These are phyloP conservation scores for Spinacia oleracea DNA, from an alignment of 179 eudicot genomes.

Conservation along the genomic window DNA sequence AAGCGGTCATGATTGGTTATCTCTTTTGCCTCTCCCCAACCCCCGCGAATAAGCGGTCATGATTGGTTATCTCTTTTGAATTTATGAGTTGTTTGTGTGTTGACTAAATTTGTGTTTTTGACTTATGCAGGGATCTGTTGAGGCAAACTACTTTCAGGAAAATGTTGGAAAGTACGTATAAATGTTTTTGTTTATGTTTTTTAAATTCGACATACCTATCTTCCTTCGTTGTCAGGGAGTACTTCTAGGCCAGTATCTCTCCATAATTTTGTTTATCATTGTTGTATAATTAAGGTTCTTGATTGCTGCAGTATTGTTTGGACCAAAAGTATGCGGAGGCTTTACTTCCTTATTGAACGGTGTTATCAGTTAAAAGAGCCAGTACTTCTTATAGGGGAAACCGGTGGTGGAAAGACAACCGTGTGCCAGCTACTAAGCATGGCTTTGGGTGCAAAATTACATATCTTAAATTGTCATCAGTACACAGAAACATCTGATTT, in stretches of 20 bases:
- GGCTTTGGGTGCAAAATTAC: conserved; percentile 58
- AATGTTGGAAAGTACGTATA: conserved; percentile 32
- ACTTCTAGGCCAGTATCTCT: background rate
- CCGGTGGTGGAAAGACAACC: conserved; percentile 98
- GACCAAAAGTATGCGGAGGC: conserved; percentile 87
- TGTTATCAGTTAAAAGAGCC: conserved; percentile 91
- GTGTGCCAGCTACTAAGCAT: conserved; percentile 85
- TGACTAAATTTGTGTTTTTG: conserved; percentile 14
- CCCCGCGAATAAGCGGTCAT: background rate
- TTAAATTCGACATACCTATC: background rate
- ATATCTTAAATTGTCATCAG: conserved; percentile 91
- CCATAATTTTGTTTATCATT: background rate
- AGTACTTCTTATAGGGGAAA: conserved; percentile 96
- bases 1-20: background rate
- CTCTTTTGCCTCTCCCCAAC: background rate
- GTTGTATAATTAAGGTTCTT: conserved; percentile 16
- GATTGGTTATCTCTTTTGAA: background rate
- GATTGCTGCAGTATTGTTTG: conserved; percentile 61
- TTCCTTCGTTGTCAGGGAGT: background rate
- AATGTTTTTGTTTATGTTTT: background rate
- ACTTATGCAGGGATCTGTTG: conserved; percentile 27
- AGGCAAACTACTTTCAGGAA: conserved; percentile 4
- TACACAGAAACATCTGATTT: conserved; percentile 98
- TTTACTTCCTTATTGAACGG: conserved; percentile 80
- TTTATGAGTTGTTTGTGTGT: background rate